These are phyloP conservation scores for Pholiota molesta DNA, from an alignment of 768 basidiomycete species.

Conservation along the genomic window DNA sequence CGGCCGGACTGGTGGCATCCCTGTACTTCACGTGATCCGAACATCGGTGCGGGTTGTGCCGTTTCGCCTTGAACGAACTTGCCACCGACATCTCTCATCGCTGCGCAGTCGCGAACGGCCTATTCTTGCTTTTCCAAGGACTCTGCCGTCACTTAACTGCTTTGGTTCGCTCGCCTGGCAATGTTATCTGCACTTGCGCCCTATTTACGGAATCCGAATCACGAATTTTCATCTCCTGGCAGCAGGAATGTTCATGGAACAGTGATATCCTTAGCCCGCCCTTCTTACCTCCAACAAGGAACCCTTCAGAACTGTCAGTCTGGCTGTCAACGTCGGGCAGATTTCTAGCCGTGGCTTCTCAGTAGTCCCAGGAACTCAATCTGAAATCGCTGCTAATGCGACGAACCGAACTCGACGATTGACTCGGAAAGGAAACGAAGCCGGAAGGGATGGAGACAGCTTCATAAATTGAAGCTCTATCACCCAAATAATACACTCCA, in stretches of 20 bases:
- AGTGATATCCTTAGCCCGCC: background rate
- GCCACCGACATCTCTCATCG: background rate
- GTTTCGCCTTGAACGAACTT: too few species aligned
- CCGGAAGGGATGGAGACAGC: background rate
- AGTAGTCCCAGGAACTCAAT: background rate
- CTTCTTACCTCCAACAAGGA: background rate
- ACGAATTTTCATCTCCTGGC: background rate
- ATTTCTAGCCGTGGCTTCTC: background rate
- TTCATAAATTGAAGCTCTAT: constrained; percentile 2
- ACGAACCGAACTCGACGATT: background rate
- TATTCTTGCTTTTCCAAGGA: background rate
- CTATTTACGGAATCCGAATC: too few species aligned
- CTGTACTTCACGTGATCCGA: too few species aligned
- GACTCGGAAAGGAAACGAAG: background rate
- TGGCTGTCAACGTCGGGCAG: background rate
- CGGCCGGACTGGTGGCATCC: too few species aligned
- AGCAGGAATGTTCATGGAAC: background rate
- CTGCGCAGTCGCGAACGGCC: background rate
- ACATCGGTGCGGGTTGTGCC: too few species aligned
- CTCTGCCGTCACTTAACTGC: background rate
- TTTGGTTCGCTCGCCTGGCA: background rate
- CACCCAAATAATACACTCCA: background rate
- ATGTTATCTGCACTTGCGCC: background rate
- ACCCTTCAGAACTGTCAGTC: background rate
- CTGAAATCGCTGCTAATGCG: background rate